phyloP scores from a whole-genome alignment of 129 eudicot species.

The Escallonia rubra region DNA sequence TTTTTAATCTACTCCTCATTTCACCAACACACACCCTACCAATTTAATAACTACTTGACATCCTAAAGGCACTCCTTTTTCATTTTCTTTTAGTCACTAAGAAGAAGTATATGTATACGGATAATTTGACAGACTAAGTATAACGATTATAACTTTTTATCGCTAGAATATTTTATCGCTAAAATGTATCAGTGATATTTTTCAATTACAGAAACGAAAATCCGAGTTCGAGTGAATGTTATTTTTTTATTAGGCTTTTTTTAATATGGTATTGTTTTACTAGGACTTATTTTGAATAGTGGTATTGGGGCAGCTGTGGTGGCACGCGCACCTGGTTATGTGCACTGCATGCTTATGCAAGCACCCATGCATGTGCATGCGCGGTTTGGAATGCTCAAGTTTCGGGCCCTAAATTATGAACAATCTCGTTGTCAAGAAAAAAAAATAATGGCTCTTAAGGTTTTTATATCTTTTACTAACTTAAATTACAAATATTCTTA shows the following conservation, averaged over 20 bases:
- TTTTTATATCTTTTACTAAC: too few species aligned
- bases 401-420: background rate
- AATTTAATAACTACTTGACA: background rate
- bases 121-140: too few species aligned
- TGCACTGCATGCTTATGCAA: constrained; percentile 21
- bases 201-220: background rate
- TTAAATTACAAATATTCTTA: too few species aligned
- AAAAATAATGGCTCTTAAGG: too few species aligned
- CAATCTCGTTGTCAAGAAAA: background rate
- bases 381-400: constrained; percentile 13
- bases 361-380: constrained; percentile 31
- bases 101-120: too few species aligned
- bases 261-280: background rate
- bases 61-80: background rate
- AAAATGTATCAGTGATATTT: too few species aligned
- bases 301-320: constrained; percentile 6
- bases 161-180: too few species aligned
- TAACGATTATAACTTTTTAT: too few species aligned
- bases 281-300: background rate
- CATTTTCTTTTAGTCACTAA: background rate
- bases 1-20: background rate
- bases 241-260: background rate
- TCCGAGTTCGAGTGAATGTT: too few species aligned
- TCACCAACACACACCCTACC: background rate
- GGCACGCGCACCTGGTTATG: constrained; percentile 26